Evolutionary conservation across 2,329 filamentous ascomycete genomes (phyloP), one percentile per base, ranked within the genome.

Genomic region (Colletotrichum graminicola): DNA sequence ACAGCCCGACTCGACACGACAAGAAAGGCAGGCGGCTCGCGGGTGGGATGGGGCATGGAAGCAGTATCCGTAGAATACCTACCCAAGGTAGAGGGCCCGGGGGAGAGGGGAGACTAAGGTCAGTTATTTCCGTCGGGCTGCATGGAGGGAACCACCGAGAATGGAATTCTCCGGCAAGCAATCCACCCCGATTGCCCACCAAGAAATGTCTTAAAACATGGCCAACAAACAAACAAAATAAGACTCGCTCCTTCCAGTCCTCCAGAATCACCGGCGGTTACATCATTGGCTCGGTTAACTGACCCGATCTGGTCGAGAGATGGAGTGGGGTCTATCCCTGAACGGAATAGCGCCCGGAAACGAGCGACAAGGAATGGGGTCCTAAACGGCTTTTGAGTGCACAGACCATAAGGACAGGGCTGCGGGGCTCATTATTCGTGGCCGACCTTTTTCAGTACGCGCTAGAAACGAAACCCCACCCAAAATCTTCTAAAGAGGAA

Each of bases 201-300:
- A 52, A 32, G 8, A 5, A 16, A 49, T 49, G 43, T 59, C 14
- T 56, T 14, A 5, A 21, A 39, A 36, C 26, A 32, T 1, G 21
- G 23, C 21, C 10, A 21, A 56, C 21, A 16, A 11, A 54, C 3
- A 4, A 52, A 32, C 7, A 32, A 52, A 29, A 29, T 2, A 29
- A 29, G 29, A 49, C 10, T 45, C 29, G 18, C 36, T 41, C 39
- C n/a, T 34, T 36, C 52, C 14, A 26, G n/a, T 7, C 52, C 45
- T 59, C 60, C 41, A 56, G 21, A 45, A n/a, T 34, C 16, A 6
- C 32, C 16, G 26, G 34, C 41, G n/a, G 36, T 51, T 55, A 39
- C 54, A 56, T 67, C 64, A 67, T 63, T 71, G 68, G 68, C n/a
- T 71, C 64, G 67, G 43, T 45, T 67, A 67, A 71, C 1, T 32